A percentile compares a stretch with the other conserved stretches of the same genome.
Evolutionary conservation across 176 grass and related monocot species (phyloP).

Genomic region (Triticum dicoccoides): DNA sequence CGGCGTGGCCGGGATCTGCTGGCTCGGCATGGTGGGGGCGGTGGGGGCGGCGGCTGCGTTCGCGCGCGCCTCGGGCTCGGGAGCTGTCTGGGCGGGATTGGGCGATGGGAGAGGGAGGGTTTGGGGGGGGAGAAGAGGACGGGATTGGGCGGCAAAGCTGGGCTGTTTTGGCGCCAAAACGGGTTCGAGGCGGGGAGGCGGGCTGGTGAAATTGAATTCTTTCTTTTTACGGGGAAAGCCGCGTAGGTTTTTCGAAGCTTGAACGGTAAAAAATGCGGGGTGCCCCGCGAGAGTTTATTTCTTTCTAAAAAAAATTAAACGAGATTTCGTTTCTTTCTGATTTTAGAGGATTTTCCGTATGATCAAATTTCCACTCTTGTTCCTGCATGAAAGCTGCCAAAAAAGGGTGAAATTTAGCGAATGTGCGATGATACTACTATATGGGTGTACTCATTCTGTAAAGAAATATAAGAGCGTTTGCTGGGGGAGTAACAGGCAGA

Average conservation of each 20-base stretch:
- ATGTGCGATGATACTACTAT: too few species aligned
- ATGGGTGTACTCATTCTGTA: too few species aligned
- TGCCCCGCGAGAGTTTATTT: background rate
- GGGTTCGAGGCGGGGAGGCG: background rate
- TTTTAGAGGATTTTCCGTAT: too few species aligned
- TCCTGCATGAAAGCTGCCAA: too few species aligned
- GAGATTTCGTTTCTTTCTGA: background rate
- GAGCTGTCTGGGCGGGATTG: background rate
- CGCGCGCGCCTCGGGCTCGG: background rate
- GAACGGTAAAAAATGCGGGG: background rate
- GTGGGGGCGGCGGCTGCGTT: background rate
- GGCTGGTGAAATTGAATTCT: background rate
- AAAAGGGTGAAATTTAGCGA: too few species aligned
- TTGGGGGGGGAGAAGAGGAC: background rate
- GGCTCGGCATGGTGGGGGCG: constrained; percentile 20
- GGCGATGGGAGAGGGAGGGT: background rate
- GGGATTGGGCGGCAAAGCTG: constrained; percentile 20
- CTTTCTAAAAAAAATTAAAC: background rate
- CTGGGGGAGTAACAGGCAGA: too few species aligned
- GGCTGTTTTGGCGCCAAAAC: constrained; percentile 30
- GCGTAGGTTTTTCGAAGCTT: background rate
- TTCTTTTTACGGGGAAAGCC: background rate
- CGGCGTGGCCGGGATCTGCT: background rate
- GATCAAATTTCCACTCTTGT: too few species aligned
- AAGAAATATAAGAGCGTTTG: too few species aligned